phyloP scores from a whole-genome alignment of 148 eudicot genomes.

The Persicaria maculosa region DNA sequence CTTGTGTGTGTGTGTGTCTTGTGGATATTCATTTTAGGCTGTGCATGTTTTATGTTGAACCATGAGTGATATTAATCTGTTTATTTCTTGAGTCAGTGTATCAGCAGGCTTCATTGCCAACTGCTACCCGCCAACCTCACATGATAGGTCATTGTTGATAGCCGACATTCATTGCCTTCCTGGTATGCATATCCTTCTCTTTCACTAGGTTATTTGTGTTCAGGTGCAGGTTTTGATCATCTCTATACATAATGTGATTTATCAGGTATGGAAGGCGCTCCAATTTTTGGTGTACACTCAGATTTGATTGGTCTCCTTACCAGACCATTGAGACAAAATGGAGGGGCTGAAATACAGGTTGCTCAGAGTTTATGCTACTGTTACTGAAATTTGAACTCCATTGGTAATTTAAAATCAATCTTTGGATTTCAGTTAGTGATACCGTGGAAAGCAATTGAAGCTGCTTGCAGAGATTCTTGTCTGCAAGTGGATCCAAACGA shows the following conservation, averaged over 20 bases:
- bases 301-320: slow-evolving; percentile 66
- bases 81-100: slow-evolving; percentile 46
- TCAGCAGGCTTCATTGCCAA: slow-evolving; percentile 77
- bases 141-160: slow-evolving; percentile 57
- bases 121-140: slow-evolving; percentile 54
- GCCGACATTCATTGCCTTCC: slow-evolving; percentile 98
- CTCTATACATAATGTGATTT: slow-evolving; percentile 12
- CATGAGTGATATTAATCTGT: slow-evolving; percentile 7
- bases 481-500: slow-evolving; percentile 28
- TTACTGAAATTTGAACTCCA: slow-evolving; percentile 6
- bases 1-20: too few relatives aligned
- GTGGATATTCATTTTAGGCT: neutral
- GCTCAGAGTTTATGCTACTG: neutral
- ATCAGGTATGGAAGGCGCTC: slow-evolving; percentile 94
- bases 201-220: neutral
- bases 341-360: slow-evolving; percentile 96
- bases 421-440: slow-evolving; percentile 63
- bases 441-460: slow-evolving; percentile 86
- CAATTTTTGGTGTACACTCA: slow-evolving; percentile 61
- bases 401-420: slow-evolving; percentile 1
- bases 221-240: slow-evolving; percentile 15
- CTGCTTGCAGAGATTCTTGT: slow-evolving; percentile 49
- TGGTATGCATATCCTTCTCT: slow-evolving; percentile 33
- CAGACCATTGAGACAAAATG: slow-evolving; percentile 73
- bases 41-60: neutral